Evolutionary conservation across 2,329 filamentous ascomycete genomes (phyloP), one percentile per base, ranked within the genome.

Genomic region (Penicillium sp.): DNA sequence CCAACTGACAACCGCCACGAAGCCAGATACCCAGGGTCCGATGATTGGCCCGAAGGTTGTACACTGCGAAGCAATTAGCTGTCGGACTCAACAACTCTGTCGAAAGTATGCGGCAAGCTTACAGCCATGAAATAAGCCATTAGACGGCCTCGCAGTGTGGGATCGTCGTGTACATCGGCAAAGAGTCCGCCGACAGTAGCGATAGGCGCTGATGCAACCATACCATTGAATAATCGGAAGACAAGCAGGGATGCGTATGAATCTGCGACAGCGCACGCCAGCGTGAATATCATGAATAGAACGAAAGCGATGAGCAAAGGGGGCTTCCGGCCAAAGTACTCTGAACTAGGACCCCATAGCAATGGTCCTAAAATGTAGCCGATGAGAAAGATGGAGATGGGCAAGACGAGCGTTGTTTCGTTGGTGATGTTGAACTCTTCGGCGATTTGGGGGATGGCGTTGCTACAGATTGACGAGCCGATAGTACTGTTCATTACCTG

Each of bases 271-370:
- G 73, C 73, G 45, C 70, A 75, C 3, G 64, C 72, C 47, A 74
- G 60, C 15, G 67, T 74, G 57, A 70, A 75, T 3, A 68, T 53
- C 43, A 63, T 71, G 48, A 70, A 74, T 1, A 67, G 55, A 12
- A 65, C n/a, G 54, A 81, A 82, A 0, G 78, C 75, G 2, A 64
- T 66, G 0, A 82, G 65, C 55, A 82, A 56, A 4, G 73, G 67
- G 1, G 58, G 57, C 52, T 65, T 68, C 10, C 73, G 67, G 0
- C 73, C 73, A 48, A 67, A 65, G 29, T 70, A 60, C 42, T 76
- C 73, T 1, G 69, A 72, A 12, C 73, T 58, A 0, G 73, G 73
- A 0, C 69, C 71, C 47, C 68, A 74, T 4, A 75, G 40, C 9
- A 74, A 61, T 0, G 73, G 73, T 0, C 72, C 73, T 24, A 74